Percentiles rank a stretch among this genome's conserved stretches.
These are phyloP conservation scores for Deuterostichococcus epilithicus DNA, from an alignment of 139 green algal species.

Conservation along the genomic window DNA sequence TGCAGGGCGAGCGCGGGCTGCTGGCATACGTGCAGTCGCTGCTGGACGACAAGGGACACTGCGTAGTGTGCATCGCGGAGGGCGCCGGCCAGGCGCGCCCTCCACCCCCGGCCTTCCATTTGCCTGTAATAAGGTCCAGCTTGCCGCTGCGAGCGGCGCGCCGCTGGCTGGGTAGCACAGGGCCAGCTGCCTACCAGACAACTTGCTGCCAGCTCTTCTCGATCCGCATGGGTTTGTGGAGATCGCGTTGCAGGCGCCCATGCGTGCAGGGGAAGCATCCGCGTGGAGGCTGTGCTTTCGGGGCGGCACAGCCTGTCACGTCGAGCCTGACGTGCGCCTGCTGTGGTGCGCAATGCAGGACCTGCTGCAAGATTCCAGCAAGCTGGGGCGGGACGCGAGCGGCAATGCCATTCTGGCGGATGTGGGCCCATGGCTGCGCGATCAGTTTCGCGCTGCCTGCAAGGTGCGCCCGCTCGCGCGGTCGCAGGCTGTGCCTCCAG, in stretches of 20 bases:
- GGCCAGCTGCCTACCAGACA: no score
- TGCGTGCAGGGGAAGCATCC: no score
- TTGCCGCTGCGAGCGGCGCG: conserved; percentile 20
- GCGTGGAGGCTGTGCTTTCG: no score
- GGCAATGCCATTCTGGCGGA: conserved; percentile 72
- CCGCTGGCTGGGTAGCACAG: no score
- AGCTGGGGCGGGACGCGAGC: conserved; percentile 40
- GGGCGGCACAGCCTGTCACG: no score
- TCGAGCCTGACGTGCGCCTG: conserved; percentile 13
- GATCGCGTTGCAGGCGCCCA: no score
- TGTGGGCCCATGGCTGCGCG: conserved; percentile 59
- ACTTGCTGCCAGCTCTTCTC: no score
- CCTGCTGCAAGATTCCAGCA: conserved; percentile 28
- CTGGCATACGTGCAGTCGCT: conserved; percentile 73
- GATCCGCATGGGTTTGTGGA: no score
- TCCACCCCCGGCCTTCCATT: not conserved
- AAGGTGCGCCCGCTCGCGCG: conserved; percentile 29
- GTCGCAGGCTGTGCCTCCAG: no score
- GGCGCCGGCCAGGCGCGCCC: conserved; percentile 71
- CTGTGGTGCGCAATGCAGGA: conserved; percentile 59
- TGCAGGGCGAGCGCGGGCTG: conserved; percentile 77
- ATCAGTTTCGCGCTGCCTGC: conserved; percentile 56
- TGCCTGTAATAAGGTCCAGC: not conserved
- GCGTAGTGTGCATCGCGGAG: conserved; percentile 67
- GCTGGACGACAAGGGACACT: conserved; percentile 80